Base-by-base conservation (phyloP, 441 rosid genomes). In the Cnidoscolus chayamansa region DNA sequence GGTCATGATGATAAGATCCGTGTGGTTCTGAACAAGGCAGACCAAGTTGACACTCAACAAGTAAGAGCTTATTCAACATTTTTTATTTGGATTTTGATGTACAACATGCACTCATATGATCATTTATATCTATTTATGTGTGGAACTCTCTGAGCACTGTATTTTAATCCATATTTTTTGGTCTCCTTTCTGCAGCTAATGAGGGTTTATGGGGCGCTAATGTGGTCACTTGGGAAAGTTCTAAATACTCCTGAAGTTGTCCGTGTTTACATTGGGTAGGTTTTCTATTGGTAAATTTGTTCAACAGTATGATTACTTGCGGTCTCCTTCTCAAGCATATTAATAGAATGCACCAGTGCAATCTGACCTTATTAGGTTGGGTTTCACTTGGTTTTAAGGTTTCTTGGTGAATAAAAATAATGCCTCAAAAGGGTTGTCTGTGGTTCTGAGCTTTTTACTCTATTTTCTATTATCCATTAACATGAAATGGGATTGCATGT, bases 161-260 rank as follows among this genome's bases (percentile, higher is more conserved):
- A n/a, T 43, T 72, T 17, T 72, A 47, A 64, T 60, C n/a, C 11
- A 48, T 62, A 64, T 58, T 25, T 60, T 16, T 74, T 37, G 40
- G 45, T 10, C 60, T 53, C 76, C 40, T 45, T 75, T 17, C 71
- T 69, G 64, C 84, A 95, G 99, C 84, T 92, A 67, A 95, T 95
- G 99, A 92, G 98, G 84, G 99, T 95, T 32, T 91, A 95, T 84
- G 99, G 99, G 79, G 98, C 97, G 60, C 78, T 95, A 65, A 92
- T 95, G 97, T 92, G 98, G 98, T 95, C 99, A 47, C 97, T 95
- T 15, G 97, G 99, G 68, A 95, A 92, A 84, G 99, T 95, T 80
- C 81, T 95, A 10, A 91, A 91, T 75, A 93, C 96, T 76, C 98
- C 98, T 51, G 99, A 93, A 82, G 99, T 93, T 76, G 72, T 56